These are phyloP conservation scores for Thermomyces lanuginosus DNA, from an alignment of 2,329 filamentous ascomycete species.

Conservation along the genomic window DNA sequence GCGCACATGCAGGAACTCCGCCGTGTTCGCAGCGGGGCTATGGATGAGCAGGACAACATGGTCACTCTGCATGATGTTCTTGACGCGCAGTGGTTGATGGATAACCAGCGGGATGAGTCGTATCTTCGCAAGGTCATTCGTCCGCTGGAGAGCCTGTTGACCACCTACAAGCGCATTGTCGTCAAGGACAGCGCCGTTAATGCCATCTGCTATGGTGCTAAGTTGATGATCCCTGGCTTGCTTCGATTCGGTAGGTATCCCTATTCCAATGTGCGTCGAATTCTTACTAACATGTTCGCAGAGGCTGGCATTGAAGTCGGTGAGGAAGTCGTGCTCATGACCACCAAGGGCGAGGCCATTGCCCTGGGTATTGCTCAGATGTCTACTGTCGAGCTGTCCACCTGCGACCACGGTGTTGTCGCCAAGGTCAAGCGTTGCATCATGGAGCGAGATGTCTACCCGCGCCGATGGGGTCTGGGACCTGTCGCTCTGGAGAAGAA, in stretches of 20 bases:
- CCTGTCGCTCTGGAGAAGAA: constrained; percentile 94
- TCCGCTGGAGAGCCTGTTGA: constrained; percentile 81
- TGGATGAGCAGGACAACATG: constrained; percentile 77
- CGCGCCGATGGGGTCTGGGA: constrained; percentile 87
- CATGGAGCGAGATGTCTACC: constrained; percentile 98
- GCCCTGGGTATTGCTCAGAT: constrained; percentile 93
- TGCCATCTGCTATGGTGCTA: constrained; percentile 94
- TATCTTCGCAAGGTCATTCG: constrained; percentile 83
- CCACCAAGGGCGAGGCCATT: constrained; percentile 97
- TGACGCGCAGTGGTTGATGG: constrained; percentile 88
- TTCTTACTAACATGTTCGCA: constrained; percentile 19
- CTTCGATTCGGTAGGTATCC: constrained; percentile 60
- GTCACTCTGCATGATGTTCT: constrained; percentile 91
- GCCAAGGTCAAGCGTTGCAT: constrained; percentile 99
- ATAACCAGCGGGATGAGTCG: constrained; percentile 89
- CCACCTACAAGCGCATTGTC: constrained; percentile 87
- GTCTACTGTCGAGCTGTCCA: constrained; percentile 92
- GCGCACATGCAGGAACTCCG: constrained; percentile 98
- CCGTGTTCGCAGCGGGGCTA: constrained; percentile 82
- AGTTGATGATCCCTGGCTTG: constrained; percentile 95
- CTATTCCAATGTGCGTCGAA: not conserved
- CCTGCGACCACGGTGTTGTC: constrained; percentile 92
- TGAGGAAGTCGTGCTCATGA: constrained; percentile 96
- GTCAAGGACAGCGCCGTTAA: constrained; percentile 96
- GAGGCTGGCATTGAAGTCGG: constrained; percentile 83